A percentile compares a stretch with the other conserved stretches of the same genome.
Conservation (phyloP, 139 green algal genomes). For the Chlamydomonas incerta region DNA sequence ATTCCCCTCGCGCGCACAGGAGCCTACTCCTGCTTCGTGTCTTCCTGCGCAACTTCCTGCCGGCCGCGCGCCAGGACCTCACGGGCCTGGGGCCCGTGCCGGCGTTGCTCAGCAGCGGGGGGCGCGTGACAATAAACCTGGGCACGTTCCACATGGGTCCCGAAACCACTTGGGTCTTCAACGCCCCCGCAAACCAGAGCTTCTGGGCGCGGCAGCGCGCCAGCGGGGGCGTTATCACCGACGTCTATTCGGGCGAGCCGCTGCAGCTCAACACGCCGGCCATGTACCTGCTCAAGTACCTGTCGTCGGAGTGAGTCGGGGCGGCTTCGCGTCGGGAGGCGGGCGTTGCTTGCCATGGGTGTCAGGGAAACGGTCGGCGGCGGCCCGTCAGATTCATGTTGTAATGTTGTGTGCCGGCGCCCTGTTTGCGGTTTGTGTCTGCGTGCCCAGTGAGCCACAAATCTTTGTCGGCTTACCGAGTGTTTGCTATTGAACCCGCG, state of each 20-base stretch:
- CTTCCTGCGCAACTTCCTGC: constrained; percentile 31
- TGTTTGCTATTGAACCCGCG: no score
- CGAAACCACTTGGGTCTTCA: constrained; percentile 6
- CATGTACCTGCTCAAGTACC: constrained; percentile 12
- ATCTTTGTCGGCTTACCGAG: no score
- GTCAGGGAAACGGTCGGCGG: no score
- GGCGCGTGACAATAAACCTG: neutral
- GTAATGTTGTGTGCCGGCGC: no score
- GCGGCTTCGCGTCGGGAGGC: no score
- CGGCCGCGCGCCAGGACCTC: constrained; percentile 20
- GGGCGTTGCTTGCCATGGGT: no score
- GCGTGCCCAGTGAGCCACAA: no score
- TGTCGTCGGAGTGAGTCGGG: neutral
- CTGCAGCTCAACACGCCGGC: neutral
- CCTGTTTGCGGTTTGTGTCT: no score
- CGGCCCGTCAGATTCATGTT: no score
- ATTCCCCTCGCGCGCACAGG: neutral
- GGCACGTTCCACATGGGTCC: neutral
- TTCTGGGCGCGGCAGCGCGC: neutral
- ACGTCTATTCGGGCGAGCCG: neutral
- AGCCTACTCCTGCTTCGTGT: constrained; percentile 15
- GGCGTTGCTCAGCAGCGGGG: constrained; percentile 30
- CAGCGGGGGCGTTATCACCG: neutral
- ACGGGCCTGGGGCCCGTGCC: constrained; percentile 17
- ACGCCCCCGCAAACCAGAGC: neutral